A percentile compares a stretch with the other conserved stretches of the same genome.
Conservation (phyloP, 1,284 basidiomycete genomes). For the Apiotrichum gamsii region DNA sequence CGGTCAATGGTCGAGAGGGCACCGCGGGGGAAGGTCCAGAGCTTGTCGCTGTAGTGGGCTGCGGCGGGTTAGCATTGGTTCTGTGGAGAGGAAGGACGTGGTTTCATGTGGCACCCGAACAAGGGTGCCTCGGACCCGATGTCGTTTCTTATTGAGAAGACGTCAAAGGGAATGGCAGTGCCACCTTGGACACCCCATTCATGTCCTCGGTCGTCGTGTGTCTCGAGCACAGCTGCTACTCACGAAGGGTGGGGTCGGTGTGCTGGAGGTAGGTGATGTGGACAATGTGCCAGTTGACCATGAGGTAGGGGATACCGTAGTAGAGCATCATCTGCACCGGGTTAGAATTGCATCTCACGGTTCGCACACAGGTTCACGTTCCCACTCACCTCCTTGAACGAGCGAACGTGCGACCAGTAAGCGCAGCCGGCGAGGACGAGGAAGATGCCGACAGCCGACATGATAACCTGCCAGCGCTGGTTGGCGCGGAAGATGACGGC, state of each 20-base stretch:
- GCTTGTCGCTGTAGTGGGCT: conserved; percentile 74
- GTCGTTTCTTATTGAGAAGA: no score
- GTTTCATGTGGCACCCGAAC: no score
- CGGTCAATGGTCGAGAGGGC: conserved; percentile 94
- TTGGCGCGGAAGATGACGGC: conserved; percentile 79
- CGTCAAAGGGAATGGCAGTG: no score
- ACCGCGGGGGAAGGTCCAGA: conserved; percentile 92
- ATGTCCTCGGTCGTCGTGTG: not conserved
- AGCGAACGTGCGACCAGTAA: conserved; percentile 58
- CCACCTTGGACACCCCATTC: not conserved
- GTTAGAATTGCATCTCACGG: no score
- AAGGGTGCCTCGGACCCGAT: no score
- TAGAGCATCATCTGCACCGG: conserved; percentile 71
- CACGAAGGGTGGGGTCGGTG: conserved; percentile 75
- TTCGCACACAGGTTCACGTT: no score
- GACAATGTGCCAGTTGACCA: conserved; percentile 79
- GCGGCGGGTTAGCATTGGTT: not conserved
- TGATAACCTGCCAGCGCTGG: conserved; percentile 70
- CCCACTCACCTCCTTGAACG: no score
- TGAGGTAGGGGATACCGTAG: conserved; percentile 88
- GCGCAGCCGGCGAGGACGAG: conserved; percentile 62
- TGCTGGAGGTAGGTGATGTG: conserved; percentile 94
- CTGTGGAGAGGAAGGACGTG: no score
- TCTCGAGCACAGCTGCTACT: not conserved
- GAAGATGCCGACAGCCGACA: conserved; percentile 78